Base-by-base conservation (phyloP, 192 early-diverging fungal genomes). In the Physocladia obscura region DNA sequence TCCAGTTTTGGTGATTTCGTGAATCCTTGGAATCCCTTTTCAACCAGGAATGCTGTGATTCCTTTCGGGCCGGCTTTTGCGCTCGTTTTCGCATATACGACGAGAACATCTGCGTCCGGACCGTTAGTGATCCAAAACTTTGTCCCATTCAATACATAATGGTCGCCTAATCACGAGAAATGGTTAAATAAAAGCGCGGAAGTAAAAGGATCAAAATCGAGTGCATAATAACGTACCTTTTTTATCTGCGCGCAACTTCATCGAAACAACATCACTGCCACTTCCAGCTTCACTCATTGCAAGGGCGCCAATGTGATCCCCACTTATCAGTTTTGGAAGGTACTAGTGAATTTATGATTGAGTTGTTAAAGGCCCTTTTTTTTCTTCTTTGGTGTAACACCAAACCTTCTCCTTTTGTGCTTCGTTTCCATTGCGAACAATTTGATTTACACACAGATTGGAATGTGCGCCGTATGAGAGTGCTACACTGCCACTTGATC, bases 361-460 rank as follows among this genome's bases (percentile, higher is more conserved):
- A n/a, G n/a, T n/a, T n/a, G n/a, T n/a, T n/a, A n/a, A n/a, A n/a
- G n/a, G n/a, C n/a, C n/a, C n/a, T n/a, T n/a, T n/a, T n/a, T n/a
- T n/a, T n/a, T n/a, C n/a, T n/a, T n/a, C n/a, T n/a, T n/a, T n/a
- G n/a, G n/a, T n/a, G n/a, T n/a, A n/a, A n/a, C n/a, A n/a, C n/a
- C n/a, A n/a, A n/a, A n/a, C n/a, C n/a, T 95, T 96, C 70, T 79
- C 64, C 77, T 93, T 95, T 69, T 98, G 95, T 22, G 74, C 82
- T 26, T 86, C 87, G 56, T 87, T 96, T 44, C 92, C 95, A 76
- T 98, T 93, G 51, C 94, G 84, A 27, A 89, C 89, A 49, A 98
- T 94, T 78, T 98, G 95, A 82, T 98, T 98, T 37, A 98, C 94
- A 71, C 94, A 96, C 26, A 96, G 75, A 76, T 98, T 98, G n/a